These are phyloP conservation scores for Nannizziopsis arthrosporioides DNA, from an alignment of 2,329 filamentous ascomycete genomes.

Conservation along the genomic window DNA sequence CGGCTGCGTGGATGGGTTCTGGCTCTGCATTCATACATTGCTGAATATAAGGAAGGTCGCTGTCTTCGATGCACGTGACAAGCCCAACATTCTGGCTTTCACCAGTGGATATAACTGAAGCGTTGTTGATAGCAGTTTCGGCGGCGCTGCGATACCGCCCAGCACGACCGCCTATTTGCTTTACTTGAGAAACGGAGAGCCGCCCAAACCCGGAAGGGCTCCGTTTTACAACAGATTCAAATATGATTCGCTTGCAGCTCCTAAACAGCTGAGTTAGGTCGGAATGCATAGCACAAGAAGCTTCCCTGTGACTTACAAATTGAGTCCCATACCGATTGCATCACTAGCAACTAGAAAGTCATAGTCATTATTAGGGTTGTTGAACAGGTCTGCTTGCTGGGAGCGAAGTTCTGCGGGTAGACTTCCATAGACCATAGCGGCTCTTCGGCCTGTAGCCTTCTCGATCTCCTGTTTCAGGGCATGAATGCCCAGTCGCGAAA, in stretches of 20 bases:
- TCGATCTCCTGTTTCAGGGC: constrained; percentile 68
- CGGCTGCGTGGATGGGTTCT: constrained; percentile 56
- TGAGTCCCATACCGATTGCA: constrained; percentile 94
- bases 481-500: constrained; percentile 74
- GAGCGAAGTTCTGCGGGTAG: constrained; percentile 86
- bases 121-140: constrained; percentile 30
- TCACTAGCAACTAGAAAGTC: constrained; percentile 89
- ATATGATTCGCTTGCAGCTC: constrained; percentile 76
- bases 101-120: constrained; percentile 1
- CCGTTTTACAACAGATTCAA: constrained; percentile 65
- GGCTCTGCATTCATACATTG: constrained; percentile 53
- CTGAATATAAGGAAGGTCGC: constrained; percentile 54
- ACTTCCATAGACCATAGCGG: constrained; percentile 85
- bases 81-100: constrained; percentile 45
- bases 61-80: constrained; percentile 64
- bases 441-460: constrained; percentile 59
- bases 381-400: constrained; percentile 84
- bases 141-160: constrained; percentile 69
- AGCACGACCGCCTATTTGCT: constrained; percentile 88
- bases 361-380: constrained; percentile 89
- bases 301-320: constrained; percentile 48
- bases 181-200: constrained; percentile 65
- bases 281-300: not conserved
- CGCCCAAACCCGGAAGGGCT: constrained; percentile 47
- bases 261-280: constrained; percentile 22